Base-by-base conservation (phyloP, 1,284 basidiomycete genomes). In the Puccinia horiana region DNA sequence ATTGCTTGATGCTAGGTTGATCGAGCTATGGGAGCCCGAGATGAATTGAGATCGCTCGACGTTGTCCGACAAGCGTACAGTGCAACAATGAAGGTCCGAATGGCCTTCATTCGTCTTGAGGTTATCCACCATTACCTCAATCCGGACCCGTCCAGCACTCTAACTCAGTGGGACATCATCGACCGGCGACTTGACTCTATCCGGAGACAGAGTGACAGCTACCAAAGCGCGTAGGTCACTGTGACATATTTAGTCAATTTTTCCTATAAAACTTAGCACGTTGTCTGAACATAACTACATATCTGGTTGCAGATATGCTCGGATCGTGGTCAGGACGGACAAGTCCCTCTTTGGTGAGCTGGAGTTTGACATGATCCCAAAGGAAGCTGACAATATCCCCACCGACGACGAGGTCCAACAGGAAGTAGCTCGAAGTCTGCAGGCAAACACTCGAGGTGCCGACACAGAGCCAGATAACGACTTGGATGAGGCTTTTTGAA, bases 81-180 rank as follows among this genome's bases (percentile, higher is more conserved):
- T 4, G 35, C 63, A 5, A 67, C 63, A 2, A 40, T 67, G 32
- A 37, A 67, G 63, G n/a, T 67, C n/a, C 2, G 40, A 37, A 18
- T 63, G 5, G 61, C 61, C 6, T 63, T 32, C 35, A 63, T 63
- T 29, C 26, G 35, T 2, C 26, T 63, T 37, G 61, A 63, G 61
- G 26, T 63, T 11, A 5, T 63, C 2, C 20, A 9, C 20, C 61
- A 63, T n/a, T 29, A 32, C 9, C 12, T 32, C 8, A 32, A 32
- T n/a, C 61, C 61, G 6, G 35, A 63, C 35, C 61, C 61, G 20
- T 4, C 20, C 61, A 32, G 12, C 35, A 63, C 26, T n/a, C n/a
- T 63, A n/a, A 63, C 14, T 37, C 61, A 63, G 35, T 63, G 61
- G 61, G 61, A 63, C 32, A 63, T 63, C 3, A 63, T 63, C 32